Evolutionary conservation across 2,329 filamentous ascomycete genomes (phyloP).

Genomic region (Xylariomycetidae sp.): DNA sequence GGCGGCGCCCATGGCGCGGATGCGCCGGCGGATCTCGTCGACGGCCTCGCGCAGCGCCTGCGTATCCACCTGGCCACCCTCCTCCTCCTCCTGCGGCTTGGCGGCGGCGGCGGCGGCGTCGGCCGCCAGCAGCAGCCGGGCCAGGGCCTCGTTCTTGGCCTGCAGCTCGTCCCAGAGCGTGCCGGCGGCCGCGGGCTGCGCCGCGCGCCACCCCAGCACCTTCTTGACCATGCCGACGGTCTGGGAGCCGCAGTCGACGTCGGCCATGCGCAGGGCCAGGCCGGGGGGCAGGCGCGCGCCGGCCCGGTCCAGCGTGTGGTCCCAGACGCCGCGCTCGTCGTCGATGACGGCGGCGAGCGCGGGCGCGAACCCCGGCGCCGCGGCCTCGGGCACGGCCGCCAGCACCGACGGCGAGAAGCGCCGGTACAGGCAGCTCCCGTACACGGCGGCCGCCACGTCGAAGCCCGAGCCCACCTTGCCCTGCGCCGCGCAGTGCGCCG

Average conservation of each 20-base stretch:
- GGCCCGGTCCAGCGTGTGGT: constrained; percentile 67
- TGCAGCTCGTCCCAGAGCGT: constrained; percentile 72
- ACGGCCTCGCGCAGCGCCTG: no score
- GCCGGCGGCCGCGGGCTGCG: constrained; percentile 58
- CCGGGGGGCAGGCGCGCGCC: constrained; percentile 65
- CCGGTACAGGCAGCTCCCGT: constrained; percentile 82
- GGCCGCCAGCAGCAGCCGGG: constrained; percentile 49
- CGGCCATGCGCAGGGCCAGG: constrained; percentile 81
- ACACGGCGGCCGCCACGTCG: constrained; percentile 88
- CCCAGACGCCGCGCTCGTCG: constrained; percentile 64
- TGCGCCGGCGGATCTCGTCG: constrained; percentile 50
- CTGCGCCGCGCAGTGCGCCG: constrained; percentile 89
- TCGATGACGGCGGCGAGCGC: constrained; percentile 62
- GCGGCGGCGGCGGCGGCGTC: not conserved
- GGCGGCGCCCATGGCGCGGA: constrained; percentile 68
- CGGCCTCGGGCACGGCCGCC: constrained; percentile 58
- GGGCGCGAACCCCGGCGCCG: constrained; percentile 58
- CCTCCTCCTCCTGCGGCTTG: constrained; percentile 27
- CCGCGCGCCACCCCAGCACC: constrained; percentile 73
- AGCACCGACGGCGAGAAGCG: constrained; percentile 84
- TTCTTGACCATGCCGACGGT: constrained; percentile 95
- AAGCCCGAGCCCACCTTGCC: constrained; percentile 96
- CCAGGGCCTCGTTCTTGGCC: constrained; percentile 64
- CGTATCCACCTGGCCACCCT: no score
- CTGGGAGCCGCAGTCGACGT: constrained; percentile 89